phyloP scores from a whole-genome alignment of 768 basidiomycete genomes.

The Pleurotus djamor region DNA sequence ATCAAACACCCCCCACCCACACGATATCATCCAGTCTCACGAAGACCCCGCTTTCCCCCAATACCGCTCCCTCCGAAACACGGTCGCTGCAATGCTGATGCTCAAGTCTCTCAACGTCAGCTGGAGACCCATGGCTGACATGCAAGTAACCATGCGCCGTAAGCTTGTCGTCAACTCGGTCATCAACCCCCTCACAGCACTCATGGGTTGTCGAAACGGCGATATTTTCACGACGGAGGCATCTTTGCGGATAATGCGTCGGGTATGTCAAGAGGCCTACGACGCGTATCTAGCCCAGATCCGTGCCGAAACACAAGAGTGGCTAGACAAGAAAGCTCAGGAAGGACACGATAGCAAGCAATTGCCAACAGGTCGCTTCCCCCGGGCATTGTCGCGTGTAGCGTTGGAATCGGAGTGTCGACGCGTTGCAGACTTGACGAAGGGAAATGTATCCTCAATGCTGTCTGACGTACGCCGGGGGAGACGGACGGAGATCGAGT shows the following conservation, averaged over 20 bases:
- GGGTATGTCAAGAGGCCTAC: slow-evolving; percentile 73
- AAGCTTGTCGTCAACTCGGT: slow-evolving; percentile 81
- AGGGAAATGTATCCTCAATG: slow-evolving; percentile 78
- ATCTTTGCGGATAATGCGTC: slow-evolving; percentile 40
- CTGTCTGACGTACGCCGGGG: slow-evolving; percentile 68
- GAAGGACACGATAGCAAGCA: slow-evolving; percentile 23
- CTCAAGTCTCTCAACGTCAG: slow-evolving; percentile 55
- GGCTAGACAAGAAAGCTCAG: slow-evolving; percentile 25
- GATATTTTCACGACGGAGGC: slow-evolving; percentile 50
- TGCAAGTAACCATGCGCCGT: slow-evolving; percentile 70
- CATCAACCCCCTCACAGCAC: slow-evolving; percentile 84
- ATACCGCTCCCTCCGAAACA: slow-evolving; percentile 65
- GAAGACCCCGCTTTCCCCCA: slow-evolving; percentile 35
- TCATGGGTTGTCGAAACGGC: slow-evolving; percentile 80
- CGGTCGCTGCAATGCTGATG: slow-evolving; percentile 60
- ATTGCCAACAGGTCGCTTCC: slow-evolving; percentile 33
- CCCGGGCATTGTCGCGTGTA: slow-evolving; percentile 39
- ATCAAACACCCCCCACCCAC: neutral
- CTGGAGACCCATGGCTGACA: slow-evolving; percentile 63
- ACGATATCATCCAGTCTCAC: slow-evolving; percentile 42
- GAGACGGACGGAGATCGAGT: slow-evolving; percentile 74
- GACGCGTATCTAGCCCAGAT: slow-evolving; percentile 53
- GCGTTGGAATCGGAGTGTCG: slow-evolving; percentile 55
- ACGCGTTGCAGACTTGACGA: slow-evolving; percentile 56
- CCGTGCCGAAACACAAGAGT: slow-evolving; percentile 33